Conservation (phyloP, 2,329 filamentous ascomycete species). For the Epichloe baconii region DNA sequence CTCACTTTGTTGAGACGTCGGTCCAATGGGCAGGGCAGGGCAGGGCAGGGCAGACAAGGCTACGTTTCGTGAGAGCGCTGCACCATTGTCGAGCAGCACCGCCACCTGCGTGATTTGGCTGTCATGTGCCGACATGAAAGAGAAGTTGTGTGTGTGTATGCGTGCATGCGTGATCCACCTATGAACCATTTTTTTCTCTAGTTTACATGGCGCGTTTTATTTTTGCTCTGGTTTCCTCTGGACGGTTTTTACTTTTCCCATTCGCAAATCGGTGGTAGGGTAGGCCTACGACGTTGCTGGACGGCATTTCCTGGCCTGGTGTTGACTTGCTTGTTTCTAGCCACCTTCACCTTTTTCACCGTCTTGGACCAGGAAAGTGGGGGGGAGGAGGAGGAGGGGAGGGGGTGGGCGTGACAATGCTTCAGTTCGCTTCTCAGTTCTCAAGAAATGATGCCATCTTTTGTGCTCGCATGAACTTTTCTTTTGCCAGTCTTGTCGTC, state of each 20-base stretch:
- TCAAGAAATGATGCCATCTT: too few species aligned
- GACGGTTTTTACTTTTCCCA: background rate
- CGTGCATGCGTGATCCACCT: background rate
- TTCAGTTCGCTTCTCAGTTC: too few species aligned
- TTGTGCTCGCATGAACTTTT: too few species aligned
- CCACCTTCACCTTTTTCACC: background rate
- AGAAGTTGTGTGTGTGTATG: background rate
- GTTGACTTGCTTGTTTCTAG: constrained; percentile 4
- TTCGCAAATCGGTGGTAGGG: background rate
- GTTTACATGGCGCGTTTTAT: background rate
- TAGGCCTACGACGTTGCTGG: background rate
- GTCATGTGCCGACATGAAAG: background rate
- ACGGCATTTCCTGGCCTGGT: background rate
- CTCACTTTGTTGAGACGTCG: too few species aligned
- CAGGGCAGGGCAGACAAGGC: too few species aligned
- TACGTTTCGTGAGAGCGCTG: too few species aligned
- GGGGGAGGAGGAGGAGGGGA: background rate
- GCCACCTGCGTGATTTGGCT: background rate
- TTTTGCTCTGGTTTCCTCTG: too few species aligned
- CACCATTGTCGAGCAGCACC: background rate
- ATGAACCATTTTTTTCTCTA: too few species aligned
- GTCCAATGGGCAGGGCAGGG: too few species aligned
- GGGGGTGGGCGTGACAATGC: background rate
- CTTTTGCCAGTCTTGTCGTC: too few species aligned
- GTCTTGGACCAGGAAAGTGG: background rate